phyloP scores from a whole-genome alignment of 176 grass and related monocot species.

The Triticum turgidum region DNA sequence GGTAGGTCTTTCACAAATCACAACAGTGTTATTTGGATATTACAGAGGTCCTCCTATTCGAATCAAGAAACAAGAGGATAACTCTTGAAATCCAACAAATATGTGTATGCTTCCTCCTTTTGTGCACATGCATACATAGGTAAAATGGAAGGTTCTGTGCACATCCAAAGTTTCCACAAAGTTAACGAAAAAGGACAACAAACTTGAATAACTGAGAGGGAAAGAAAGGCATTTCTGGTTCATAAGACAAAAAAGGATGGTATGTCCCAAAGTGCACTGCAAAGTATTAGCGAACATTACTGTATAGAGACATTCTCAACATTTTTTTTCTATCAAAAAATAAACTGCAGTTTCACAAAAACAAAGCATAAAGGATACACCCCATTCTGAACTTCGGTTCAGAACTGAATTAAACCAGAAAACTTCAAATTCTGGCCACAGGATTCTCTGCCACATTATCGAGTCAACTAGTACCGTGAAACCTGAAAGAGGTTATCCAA shows the following conservation, averaged over 20 bases:
- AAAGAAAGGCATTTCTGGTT: not conserved
- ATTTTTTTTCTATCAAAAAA: not conserved
- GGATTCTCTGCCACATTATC: conserved; percentile 80
- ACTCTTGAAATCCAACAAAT: not conserved
- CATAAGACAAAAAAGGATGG: conserved; percentile 10
- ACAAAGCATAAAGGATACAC: conserved; percentile 84
- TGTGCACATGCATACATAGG: conserved; percentile 11
- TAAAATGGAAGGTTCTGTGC: not conserved
- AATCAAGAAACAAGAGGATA: conserved; percentile 14
- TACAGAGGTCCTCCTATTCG: not conserved
- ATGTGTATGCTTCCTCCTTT: conserved; percentile 13
- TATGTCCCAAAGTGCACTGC: not conserved
- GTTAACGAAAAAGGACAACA: conserved; percentile 1
- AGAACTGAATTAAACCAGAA: conserved; percentile 97
- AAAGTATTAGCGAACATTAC: not conserved
- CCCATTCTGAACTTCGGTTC: conserved; percentile 97
- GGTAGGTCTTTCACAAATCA: not conserved
- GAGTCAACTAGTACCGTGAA: conserved; percentile 68
- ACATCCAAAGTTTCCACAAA: not conserved
- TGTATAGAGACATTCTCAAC: not conserved
- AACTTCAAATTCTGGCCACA: conserved; percentile 98
- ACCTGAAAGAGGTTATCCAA: conserved; percentile 39
- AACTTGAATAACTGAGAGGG: not conserved
- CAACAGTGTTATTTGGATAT: not conserved
- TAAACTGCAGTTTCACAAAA: conserved; percentile 1